Base-by-base conservation (phyloP, 108 stramenopile species). In the Cyclotella baltica region DNA sequence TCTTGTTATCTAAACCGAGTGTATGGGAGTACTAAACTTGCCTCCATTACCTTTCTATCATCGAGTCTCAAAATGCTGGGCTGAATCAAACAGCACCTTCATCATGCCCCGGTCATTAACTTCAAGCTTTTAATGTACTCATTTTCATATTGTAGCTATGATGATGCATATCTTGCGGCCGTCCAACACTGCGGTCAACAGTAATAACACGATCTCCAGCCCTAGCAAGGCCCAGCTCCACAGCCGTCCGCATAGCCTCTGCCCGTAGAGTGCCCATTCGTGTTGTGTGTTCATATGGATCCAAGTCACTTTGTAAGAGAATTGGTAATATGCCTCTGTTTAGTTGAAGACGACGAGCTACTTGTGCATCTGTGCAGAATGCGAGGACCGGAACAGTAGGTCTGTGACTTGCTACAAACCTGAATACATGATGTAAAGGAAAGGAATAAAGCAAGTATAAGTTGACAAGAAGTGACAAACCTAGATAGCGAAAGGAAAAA, bases 121-220 rank as follows among this genome's bases (percentile, higher is more conserved):
- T n/a, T 23, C 43, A 67, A 52, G 69, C 72, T 63, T 75, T 73
- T 22, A 88, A 62, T n/a, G 89, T 90, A n/a, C 76, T 73, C 62
- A 90, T 83, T 65, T 91, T 89, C 83, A 91, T 89, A 64, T 91
- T 91, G 83, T 89, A 83, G 58, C 85, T 73, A 29, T 80, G 85
- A 31, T 82, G 68, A 66, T 86, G 83, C 78, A 85, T 81, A 47
- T 91, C 88, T n/a, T 84, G 62, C 13, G 73, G 30, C 74, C 82
- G 81, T n/a, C 90, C 90, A 37, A 67, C 43, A 5, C 83, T 86
- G 62, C 87, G 66, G 75, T 91, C 90, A 34, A 91, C 85, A 16
- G 87, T 74, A 31, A 92, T 80, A n/a, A 90, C 83, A 35, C 86
- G 69, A 57, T 92, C 91, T 38, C 91, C 91, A 38, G 62, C 70